Evolutionary conservation across 352 stramenopile genomes (phyloP).

Genomic region (Phytophthora agathidicida): DNA sequence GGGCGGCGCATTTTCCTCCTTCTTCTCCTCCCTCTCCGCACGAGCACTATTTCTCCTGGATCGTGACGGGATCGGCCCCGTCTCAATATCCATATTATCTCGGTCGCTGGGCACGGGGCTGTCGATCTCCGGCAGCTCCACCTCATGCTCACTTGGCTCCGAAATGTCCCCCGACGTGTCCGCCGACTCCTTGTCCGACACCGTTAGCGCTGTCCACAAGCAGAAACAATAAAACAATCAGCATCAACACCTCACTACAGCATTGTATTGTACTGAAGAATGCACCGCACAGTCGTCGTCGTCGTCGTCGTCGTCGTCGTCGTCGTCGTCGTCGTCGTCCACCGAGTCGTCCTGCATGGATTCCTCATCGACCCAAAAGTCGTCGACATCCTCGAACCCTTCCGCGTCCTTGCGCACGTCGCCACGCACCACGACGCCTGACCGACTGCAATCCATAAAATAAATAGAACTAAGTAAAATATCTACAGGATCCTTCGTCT

Average conservation of each 20-base stretch:
- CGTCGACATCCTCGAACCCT: conserved; percentile 88
- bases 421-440: conserved; percentile 58
- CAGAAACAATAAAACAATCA: conserved; percentile 6
- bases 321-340: conserved; percentile 40
- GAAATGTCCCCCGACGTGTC: conserved; percentile 54
- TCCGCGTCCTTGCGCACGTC: conserved; percentile 80
- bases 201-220: conserved; percentile 31
- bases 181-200: conserved; percentile 48
- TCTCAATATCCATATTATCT: conserved; percentile 43
- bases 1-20: conserved; percentile 7
- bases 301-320: conserved; percentile 41
- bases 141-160: conserved; percentile 51
- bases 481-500: neutral
- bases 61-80: conserved; percentile 30
- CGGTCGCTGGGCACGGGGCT: conserved; percentile 38
- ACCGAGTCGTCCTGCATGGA: conserved; percentile 42
- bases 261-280: neutral
- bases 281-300: conserved; percentile 33
- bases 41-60: conserved; percentile 25
- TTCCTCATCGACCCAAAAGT: conserved; percentile 84
- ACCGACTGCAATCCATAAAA: conserved; percentile 39
- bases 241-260: conserved; percentile 1
- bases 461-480: conserved; percentile 1
- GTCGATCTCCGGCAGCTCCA: conserved; percentile 46
- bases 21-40: conserved; percentile 28